These are phyloP conservation scores for Malus orientalis DNA, from an alignment of 306 rosid genomes.

Conservation along the genomic window DNA sequence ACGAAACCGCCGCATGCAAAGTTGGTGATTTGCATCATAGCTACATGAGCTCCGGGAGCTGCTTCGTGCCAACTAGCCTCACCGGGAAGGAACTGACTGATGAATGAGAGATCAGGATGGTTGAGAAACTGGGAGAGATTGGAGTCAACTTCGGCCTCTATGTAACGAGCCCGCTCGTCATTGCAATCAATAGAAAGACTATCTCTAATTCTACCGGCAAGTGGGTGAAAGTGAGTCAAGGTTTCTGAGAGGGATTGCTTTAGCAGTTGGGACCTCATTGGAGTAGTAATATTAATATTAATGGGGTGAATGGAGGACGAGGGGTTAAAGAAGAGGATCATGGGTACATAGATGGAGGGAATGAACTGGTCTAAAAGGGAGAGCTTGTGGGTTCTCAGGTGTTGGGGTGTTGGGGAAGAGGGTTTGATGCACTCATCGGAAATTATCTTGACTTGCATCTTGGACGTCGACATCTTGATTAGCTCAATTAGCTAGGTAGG, in stretches of 20 bases:
- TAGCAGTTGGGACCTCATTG: not conserved
- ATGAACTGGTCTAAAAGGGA: constrained; percentile 32
- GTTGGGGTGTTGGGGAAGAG: constrained; percentile 30
- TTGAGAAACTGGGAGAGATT: not conserved
- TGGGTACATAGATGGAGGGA: constrained; percentile 19
- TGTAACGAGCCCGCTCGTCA: constrained; percentile 2
- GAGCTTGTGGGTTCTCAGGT: constrained; percentile 19
- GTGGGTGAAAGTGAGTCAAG: constrained; percentile 25
- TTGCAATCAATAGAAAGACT: constrained; percentile 14
- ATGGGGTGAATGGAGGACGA: not conserved
- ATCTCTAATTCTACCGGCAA: constrained; percentile 18
- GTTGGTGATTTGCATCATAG: not conserved
- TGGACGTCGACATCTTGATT: not conserved
- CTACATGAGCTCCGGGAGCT: not conserved
- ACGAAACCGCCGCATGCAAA: constrained; percentile 15
- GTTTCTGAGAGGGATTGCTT: constrained; percentile 21
- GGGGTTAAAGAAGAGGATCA: not conserved
- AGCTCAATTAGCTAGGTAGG: no score
- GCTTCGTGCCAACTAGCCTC: no score
- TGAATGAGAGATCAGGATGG: not conserved
- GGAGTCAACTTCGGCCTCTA: not conserved
- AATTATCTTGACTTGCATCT: constrained; percentile 18
- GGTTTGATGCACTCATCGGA: constrained; percentile 32
- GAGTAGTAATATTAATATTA: not conserved
- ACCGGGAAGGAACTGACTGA: no score